A percentile compares a stretch with the other conserved stretches of the same genome.
phyloP scores from a whole-genome alignment of 768 basidiomycete species.

The Mycena leptocephala region DNA sequence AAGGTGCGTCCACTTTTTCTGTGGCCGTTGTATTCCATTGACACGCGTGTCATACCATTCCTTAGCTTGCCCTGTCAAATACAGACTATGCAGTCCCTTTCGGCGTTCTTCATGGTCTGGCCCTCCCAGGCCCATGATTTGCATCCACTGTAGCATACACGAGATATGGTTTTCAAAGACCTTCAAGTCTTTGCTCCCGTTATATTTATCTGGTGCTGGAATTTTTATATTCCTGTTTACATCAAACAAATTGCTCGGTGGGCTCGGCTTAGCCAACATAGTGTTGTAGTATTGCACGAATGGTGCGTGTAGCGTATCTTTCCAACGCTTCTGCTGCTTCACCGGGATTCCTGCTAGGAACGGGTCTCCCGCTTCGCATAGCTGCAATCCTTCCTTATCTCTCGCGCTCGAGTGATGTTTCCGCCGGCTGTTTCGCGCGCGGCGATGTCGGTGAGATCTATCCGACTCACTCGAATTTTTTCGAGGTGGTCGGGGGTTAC shows the following conservation, averaged over 20 bases:
- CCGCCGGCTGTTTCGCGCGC: not conserved
- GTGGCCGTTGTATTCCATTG: not conserved
- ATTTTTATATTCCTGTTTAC: constrained; percentile 61
- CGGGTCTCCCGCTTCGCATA: not conserved
- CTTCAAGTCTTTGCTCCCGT: not conserved
- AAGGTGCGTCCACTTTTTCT: constrained; percentile 11
- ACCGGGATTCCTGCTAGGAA: too few species aligned
- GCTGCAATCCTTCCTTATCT: not conserved
- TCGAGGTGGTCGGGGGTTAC: not conserved
- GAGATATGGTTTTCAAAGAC: not conserved
- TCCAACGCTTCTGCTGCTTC: not conserved
- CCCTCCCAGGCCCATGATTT: too few species aligned
- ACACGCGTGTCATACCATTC: constrained; percentile 5
- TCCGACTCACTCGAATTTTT: not conserved
- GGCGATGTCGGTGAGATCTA: not conserved
- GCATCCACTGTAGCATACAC: not conserved
- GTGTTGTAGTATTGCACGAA: not conserved
- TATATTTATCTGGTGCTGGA: not conserved
- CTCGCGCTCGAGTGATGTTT: not conserved
- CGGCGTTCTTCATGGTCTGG: too few species aligned
- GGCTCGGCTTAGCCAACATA: not conserved
- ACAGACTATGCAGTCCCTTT: not conserved
- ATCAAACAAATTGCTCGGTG: not conserved
- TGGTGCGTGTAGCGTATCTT: not conserved
- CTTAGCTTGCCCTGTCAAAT: not conserved